Percentiles rank a stretch among this genome's conserved stretches.
phyloP scores from a whole-genome alignment of 2,329 filamentous ascomycete genomes.

The Simplicillium aogashimaense region DNA sequence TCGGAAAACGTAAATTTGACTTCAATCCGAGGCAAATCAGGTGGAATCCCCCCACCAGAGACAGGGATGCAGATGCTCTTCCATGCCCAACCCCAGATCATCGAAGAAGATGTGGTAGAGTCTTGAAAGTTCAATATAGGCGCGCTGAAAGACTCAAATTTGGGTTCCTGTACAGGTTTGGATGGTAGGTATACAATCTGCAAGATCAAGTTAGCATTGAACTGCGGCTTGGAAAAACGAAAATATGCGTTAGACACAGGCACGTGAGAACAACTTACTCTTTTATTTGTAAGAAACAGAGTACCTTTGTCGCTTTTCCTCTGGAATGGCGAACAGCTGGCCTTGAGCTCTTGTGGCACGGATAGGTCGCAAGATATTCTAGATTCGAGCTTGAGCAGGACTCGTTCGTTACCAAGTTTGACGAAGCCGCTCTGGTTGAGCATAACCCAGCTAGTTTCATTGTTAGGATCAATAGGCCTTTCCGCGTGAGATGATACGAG shows the following conservation, averaged over 20 bases:
- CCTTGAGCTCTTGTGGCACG: constrained; percentile 52
- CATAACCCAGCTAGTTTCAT: constrained; percentile 76
- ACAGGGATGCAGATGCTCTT: constrained; percentile 71
- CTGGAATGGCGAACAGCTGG: constrained; percentile 53
- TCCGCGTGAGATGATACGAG: constrained; percentile 24
- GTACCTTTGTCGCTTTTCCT: constrained; percentile 66
- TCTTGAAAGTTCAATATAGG: constrained; percentile 84
- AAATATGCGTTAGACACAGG: neutral
- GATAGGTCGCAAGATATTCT: constrained; percentile 70
- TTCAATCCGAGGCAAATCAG: constrained; percentile 62
- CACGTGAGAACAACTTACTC: constrained; percentile 43
- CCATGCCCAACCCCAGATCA: constrained; percentile 94
- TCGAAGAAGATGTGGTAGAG: constrained; percentile 67
- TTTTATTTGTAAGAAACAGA: constrained; percentile 75
- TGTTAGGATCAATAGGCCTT: constrained; percentile 38
- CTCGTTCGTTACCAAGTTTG: constrained; percentile 73
- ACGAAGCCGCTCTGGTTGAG: constrained; percentile 71
- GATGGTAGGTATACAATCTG: constrained; percentile 83
- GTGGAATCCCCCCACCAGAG: constrained; percentile 70
- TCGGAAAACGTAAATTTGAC: constrained; percentile 87
- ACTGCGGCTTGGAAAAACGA: constrained; percentile 4
- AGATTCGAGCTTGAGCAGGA: constrained; percentile 69
- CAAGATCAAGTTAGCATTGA: constrained; percentile 7
- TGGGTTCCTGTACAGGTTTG: constrained; percentile 47
- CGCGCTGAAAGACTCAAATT: constrained; percentile 77